Base-by-base conservation (phyloP, 441 rosid genomes). In the Croton laevigatus region DNA sequence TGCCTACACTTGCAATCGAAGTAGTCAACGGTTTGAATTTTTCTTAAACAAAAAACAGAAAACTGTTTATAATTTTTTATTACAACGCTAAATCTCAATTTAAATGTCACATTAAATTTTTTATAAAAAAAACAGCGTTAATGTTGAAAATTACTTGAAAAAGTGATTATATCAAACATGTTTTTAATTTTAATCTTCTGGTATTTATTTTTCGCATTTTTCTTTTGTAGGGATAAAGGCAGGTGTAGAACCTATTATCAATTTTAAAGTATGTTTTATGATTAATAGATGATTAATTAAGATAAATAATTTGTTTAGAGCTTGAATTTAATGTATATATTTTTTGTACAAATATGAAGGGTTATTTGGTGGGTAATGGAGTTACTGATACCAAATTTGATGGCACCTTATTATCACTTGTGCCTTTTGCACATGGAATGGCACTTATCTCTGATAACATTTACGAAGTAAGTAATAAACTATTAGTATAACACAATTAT, bases 391-490 rank as follows among this genome's bases (percentile, higher is more conserved):
- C 8, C 2, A 17, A 14, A 59, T 82, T 66, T 65, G 88, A 81
- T 36, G 80, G 72, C 27, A 45, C 57, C 19, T 16, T 67, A 22
- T 62, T 45, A 55, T 76, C 90, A 36, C 71, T 80, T 48, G 66
- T 86, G 52, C 80, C 84, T 5, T 86, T 86, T n/a, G 78, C 71
- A 2, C 82, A 82, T 71, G 88, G 88, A 19, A 86, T 86, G 90
- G 88, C 77, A 36, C 83, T 86, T 5, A 75, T 86, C 49, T 86
- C 90, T 5, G 72, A 83, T 22, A 73, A 80, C 37, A 83, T 86
- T 23, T 81, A 72, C 34, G 52, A 45, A 16, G 45, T 27, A 27
- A 27, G 32, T n/a, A n/a, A n/a, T n/a, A n/a, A n/a, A n/a, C n/a
- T n/a, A n/a, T n/a, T n/a, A n/a, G n/a, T n/a, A n/a, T n/a, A n/a